Conservation (phyloP, 73 alveolate genomes). For the Effrenium voratum region DNA sequence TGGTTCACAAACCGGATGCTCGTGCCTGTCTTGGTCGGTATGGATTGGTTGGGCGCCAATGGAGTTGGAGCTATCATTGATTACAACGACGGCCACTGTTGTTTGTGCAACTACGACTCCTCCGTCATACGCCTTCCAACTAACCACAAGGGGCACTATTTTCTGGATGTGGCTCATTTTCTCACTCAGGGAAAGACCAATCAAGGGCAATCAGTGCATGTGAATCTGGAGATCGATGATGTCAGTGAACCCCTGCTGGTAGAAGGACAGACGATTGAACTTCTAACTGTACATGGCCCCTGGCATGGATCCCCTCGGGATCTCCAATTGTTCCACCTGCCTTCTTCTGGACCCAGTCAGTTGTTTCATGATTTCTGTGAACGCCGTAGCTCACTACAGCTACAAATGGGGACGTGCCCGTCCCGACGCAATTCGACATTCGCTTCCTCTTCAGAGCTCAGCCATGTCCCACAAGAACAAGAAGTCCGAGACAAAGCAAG, state of each 20-base stretch:
- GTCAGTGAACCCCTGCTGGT: not conserved
- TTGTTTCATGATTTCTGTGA: not conserved
- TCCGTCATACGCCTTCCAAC: not conserved
- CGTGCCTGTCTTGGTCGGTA: constrained; percentile 42
- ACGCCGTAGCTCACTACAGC: too few relatives aligned
- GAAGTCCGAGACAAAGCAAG: not conserved
- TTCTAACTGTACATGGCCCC: too few relatives aligned
- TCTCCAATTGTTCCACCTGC: not conserved
- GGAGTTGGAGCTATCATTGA: not conserved
- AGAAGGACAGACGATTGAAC: too few relatives aligned
- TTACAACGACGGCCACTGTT: not conserved
- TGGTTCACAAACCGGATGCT: not conserved
- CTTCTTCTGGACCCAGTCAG: not conserved
- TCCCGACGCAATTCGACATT: not conserved
- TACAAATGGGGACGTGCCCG: not conserved
- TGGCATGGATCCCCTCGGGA: not conserved
- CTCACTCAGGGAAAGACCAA: not conserved
- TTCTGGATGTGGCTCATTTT: not conserved
- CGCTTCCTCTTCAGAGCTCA: not conserved
- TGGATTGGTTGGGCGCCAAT: not conserved
- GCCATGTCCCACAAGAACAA: not conserved
- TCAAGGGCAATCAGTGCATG: not conserved
- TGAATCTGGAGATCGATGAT: not conserved
- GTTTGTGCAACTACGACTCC: not conserved
- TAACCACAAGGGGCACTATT: not conserved